Evolutionary conservation across 495 filamentous ascomycete species (phyloP), one percentile per base, ranked within the genome.

Genomic region (Aspergillus mulundensis): DNA sequence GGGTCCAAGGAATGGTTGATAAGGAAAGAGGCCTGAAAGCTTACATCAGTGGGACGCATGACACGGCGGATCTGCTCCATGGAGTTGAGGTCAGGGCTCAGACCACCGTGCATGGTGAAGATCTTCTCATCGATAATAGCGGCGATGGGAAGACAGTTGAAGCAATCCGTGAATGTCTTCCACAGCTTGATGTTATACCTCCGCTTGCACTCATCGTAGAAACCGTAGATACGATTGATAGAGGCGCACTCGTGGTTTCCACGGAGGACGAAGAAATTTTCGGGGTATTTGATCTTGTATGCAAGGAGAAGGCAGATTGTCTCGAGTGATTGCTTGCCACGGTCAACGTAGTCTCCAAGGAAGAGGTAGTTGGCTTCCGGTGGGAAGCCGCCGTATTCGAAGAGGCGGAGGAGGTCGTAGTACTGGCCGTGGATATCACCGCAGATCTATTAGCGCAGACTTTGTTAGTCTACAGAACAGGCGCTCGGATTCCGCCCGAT

Each of bases 81-180:
- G 28, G 94, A 97, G 80, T 97, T 98, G 46, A 98, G 79, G 66
- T 98, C 94, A 24, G 94, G 94, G 67, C 94, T 97, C 66, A 98
- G 77, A 64, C 94, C 94, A 66, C 94, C 94, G 74, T 98, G 94
- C 94, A 98, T 98, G 58, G 94, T 98, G 83, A 98, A 97, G 65
- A 98, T 98, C 87, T 98, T 98, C 82, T 98, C 94, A 69, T 98
- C 94, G 66, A 98, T 98, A 73, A 98, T 98, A 54, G 94, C 94
- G n/a, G 94, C 94, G 73, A 98, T 98, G 28, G 94, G 94, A 67
- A 98, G 73, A 79, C 94, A 98, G 81, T 98, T 98, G 84, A 98
- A 98, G 84, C 94, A 98, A 67, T 98, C 94, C 36, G 94, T 98
- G 70, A 98, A 98, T 7, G 94, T 98, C 82, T 98, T 98, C 94